phyloP scores from a whole-genome alignment of 2,329 filamentous ascomycete species.

The Aspergillus neoniger region DNA sequence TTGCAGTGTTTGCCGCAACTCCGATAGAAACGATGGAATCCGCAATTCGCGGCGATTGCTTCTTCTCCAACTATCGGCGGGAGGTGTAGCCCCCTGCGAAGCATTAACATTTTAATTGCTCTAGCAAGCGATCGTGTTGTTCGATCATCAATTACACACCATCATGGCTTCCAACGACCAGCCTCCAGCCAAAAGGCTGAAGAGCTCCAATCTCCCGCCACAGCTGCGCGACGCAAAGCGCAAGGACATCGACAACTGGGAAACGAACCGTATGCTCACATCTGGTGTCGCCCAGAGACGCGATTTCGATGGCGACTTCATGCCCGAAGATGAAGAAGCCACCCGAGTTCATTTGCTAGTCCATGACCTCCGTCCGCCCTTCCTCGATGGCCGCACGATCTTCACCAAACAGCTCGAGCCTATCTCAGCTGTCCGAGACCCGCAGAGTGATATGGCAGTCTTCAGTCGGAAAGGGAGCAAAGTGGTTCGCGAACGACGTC shows the following conservation, averaged over 20 bases:
- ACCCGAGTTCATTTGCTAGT: slow-evolving; percentile 88
- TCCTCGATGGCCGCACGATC: slow-evolving; percentile 89
- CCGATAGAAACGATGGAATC: slow-evolving; percentile 2
- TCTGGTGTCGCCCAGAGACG: slow-evolving; percentile 91
- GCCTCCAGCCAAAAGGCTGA: slow-evolving; percentile 44
- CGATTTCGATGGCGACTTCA: slow-evolving; percentile 78
- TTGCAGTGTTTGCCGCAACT: slow-evolving; percentile 3
- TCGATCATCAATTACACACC: not conserved
- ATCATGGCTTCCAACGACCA: slow-evolving; percentile 39
- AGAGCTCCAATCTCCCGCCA: slow-evolving; percentile 38
- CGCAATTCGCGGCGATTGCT: not conserved
- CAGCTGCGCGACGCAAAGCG: slow-evolving; percentile 61
- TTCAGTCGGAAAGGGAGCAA: slow-evolving; percentile 94
- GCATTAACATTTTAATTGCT: not conserved
- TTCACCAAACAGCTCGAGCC: slow-evolving; percentile 98
- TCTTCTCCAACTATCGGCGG: slow-evolving; percentile 6
- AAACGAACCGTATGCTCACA: slow-evolving; percentile 96
- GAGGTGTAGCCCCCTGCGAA: slow-evolving; percentile 7
- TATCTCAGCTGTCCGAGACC: slow-evolving; percentile 86
- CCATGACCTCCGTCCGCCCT: slow-evolving; percentile 90
- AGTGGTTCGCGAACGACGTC: slow-evolving; percentile 85
- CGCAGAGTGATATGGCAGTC: slow-evolving; percentile 97
- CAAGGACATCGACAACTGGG: slow-evolving; percentile 96
- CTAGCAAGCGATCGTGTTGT: not conserved
- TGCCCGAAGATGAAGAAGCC: slow-evolving; percentile 79